phyloP scores from a whole-genome alignment of 2,329 filamentous ascomycete genomes.

The Byssoonygena ceratinophila region DNA sequence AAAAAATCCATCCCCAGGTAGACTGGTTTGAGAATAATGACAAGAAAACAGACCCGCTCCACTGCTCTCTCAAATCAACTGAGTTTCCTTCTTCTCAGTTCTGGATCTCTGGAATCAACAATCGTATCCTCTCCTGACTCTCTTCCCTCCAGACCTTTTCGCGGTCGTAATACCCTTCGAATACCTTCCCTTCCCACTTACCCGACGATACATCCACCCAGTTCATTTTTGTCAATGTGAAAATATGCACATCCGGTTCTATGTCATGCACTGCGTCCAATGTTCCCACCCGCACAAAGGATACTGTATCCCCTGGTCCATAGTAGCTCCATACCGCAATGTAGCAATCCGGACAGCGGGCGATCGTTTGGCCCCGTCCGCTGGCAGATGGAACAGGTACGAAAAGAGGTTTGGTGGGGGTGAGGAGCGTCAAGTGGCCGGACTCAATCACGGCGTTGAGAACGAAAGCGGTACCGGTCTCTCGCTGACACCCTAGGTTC shows the following conservation, averaged over 20 bases:
- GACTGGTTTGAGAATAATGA: too few relatives aligned
- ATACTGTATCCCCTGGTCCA: constrained; percentile 24
- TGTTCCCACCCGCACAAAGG: constrained; percentile 38
- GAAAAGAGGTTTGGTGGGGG: constrained; percentile 18
- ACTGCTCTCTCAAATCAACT: background rate
- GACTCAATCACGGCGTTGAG: constrained; percentile 39
- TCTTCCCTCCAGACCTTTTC: constrained; percentile 28
- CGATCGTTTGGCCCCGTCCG: constrained; percentile 34
- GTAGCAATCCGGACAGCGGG: constrained; percentile 37
- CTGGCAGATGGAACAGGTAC: constrained; percentile 33
- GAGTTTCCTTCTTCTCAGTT: background rate
- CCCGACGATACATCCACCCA: constrained; percentile 33
- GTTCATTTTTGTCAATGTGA: constrained; percentile 29
- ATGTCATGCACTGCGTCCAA: constrained; percentile 33
- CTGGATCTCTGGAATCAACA: background rate
- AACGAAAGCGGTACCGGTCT: constrained; percentile 33
- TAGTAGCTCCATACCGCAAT: constrained; percentile 38
- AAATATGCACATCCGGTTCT: constrained; percentile 41
- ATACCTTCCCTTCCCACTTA: constrained; percentile 25
- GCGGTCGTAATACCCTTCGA: constrained; percentile 30
- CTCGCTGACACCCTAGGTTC: constrained; percentile 35
- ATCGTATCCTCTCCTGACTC: constrained; percentile 22
- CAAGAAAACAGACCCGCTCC: too few relatives aligned
- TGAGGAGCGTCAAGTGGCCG: constrained; percentile 27
- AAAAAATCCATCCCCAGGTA: too few relatives aligned